These are phyloP conservation scores for Theobroma cacao DNA, from an alignment of 345 rosid genomes.

Conservation along the genomic window DNA sequence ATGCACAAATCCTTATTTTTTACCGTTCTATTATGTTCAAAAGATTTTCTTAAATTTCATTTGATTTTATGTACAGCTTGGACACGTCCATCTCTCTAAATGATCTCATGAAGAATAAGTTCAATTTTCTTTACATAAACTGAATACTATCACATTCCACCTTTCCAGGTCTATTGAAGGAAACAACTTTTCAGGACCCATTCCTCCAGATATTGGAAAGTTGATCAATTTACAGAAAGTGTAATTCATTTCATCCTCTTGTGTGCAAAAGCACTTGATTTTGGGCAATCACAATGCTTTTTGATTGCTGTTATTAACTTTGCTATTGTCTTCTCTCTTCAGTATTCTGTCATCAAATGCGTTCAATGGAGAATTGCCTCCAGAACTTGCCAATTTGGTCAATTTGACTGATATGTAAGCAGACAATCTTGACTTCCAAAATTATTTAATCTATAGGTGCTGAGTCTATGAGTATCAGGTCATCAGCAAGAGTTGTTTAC, in stretches of 20 bases:
- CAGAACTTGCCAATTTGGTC: conserved; percentile 47
- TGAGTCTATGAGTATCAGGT: not conserved
- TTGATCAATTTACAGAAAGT: conserved; percentile 58
- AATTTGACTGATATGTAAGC: conserved; percentile 77
- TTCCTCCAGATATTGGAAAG: conserved; percentile 68
- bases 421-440: not conserved
- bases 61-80: conserved; percentile 9
- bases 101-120: not conserved
- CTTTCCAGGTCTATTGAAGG: conserved; percentile 80
- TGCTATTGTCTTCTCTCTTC: conserved; percentile 20
- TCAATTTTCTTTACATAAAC: not conserved
- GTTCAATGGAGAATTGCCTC: conserved; percentile 65
- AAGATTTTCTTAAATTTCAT: not conserved
- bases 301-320: not conserved
- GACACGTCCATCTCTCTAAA: not conserved
- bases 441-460: not conserved
- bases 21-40: not conserved
- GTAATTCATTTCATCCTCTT: conserved; percentile 34
- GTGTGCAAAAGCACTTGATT: conserved; percentile 12
- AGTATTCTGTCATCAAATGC: conserved; percentile 68
- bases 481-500: not conserved
- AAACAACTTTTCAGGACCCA: conserved; percentile 62
- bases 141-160: conserved; percentile 17
- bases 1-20: conserved; percentile 23
- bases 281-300: not conserved